Evolutionary conservation across 164 flowering plant genomes (phyloP), one percentile per base, ranked within the genome.

Genomic region (Buxus sempervirens): DNA sequence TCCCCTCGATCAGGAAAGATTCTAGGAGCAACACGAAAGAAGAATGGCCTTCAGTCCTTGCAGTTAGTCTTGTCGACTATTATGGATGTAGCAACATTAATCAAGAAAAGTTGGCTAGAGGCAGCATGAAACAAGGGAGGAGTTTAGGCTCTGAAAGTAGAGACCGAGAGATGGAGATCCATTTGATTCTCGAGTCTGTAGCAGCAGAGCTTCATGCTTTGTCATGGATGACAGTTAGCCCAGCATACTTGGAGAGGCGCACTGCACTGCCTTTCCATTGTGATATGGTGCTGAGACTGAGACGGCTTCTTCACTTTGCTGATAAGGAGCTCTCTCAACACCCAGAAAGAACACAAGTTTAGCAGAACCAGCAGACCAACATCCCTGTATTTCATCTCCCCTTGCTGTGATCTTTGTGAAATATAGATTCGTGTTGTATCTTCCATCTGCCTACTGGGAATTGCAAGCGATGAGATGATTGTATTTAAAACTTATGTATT

Each of bases 171-270:
- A 54, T 81, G 38, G 97, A 90, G 72, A 84, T 78, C 9, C 93
- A 85, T 73, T 62, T 83, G 61, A 78, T 96, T 75, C 87, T 96
- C 0, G 95, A 90, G 73, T 67, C 86, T 15, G 69, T 88, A 53
- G 84, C 97, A 45, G 97, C 97, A 23, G 99, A 93, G 79, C 93
- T 96, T 60, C 99, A 96, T 72, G 91, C 96, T 54, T 81, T 96
- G 5, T 96, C 99, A 28, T 96, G 98, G 98, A 88, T 96, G 97
- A 96, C 98, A 3, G 86, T 79, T 9, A 90, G 98, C 75, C 98
- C 99, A 1, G 88, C 90, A 7, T 93, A 86, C 77, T 66, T 89
- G 81, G 96, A 93, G 5, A 81, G 99, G 19, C 85, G 99, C 60
- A 83, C 93, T 38, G 86, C 96, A 9, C 69, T 96, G 65, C 99